Conservation (phyloP, 169 alveolate species). For the Hepatocystis sp. region DNA sequence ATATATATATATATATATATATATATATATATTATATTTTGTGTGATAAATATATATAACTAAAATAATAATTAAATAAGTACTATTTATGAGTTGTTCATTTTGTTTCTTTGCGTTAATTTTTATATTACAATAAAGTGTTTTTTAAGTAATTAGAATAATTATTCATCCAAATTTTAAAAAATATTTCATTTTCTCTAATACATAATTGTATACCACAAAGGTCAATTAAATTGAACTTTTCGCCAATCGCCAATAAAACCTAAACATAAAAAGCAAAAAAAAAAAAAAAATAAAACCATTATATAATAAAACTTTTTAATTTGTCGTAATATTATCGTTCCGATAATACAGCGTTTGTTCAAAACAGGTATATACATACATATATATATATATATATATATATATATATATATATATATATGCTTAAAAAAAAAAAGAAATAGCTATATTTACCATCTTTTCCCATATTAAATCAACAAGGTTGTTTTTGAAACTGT, state of each 20-base stretch:
- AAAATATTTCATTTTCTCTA: conserved; percentile 66
- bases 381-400: no score
- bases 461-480: conserved; percentile 75
- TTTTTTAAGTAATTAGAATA: conserved; percentile 46
- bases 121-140: conserved; percentile 29
- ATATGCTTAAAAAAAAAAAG: neutral
- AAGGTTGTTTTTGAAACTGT: conserved; percentile 12
- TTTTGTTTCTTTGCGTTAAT: no score
- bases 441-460: conserved; percentile 21
- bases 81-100: no score
- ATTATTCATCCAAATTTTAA: conserved; percentile 74
- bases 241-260: conserved; percentile 64
- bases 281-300: neutral
- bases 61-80: neutral
- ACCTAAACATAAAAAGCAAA: conserved; percentile 17
- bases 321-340: neutral
- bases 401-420: neutral
- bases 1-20: neutral
- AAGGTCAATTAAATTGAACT: conserved; percentile 40
- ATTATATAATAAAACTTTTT: neutral
- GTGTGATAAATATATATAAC: neutral
- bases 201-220: conserved; percentile 67
- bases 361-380: neutral
- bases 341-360: neutral
- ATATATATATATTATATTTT: neutral